A percentile compares a stretch with the other conserved stretches of the same genome.
These are phyloP conservation scores for Tubosaeta sp. DNA, from an alignment of 768 basidiomycete genomes.

Conservation along the genomic window DNA sequence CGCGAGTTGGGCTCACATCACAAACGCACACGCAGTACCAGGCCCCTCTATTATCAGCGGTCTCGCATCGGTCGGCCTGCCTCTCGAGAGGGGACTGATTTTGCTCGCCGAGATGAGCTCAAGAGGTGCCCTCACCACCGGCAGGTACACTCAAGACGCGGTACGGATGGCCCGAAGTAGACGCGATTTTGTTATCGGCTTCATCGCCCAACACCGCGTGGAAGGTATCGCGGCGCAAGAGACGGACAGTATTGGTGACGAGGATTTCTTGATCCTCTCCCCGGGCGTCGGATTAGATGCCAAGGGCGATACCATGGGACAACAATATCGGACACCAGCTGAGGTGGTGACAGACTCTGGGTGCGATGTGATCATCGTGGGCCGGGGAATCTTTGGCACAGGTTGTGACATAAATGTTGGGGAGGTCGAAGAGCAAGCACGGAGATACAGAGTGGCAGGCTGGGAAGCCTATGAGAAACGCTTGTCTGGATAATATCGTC, in stretches of 20 bases:
- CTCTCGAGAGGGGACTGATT: constrained; percentile 78
- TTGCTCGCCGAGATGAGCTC: constrained; percentile 97
- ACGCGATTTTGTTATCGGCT: constrained; percentile 90
- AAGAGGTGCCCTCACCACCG: constrained; percentile 77
- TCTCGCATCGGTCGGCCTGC: constrained; percentile 79
- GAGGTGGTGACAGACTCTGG: constrained; percentile 79
- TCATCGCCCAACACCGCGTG: constrained; percentile 88
- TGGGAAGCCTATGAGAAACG: constrained; percentile 88
- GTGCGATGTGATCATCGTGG: constrained; percentile 96
- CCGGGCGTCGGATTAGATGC: constrained; percentile 87
- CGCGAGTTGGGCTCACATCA: constrained; percentile 93
- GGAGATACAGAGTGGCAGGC: constrained; percentile 78
- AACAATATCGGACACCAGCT: constrained; percentile 89
- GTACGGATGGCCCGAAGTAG: constrained; percentile 83
- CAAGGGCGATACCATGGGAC: constrained; percentile 84
- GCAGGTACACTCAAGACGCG: constrained; percentile 77
- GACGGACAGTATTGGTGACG: constrained; percentile 35
- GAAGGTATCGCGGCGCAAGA: constrained; percentile 50
- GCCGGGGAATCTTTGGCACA: constrained; percentile 86
- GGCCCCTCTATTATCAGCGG: constrained; percentile 95
- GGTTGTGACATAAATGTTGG: constrained; percentile 36
- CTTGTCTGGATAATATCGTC: constrained; percentile 12
- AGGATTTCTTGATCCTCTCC: constrained; percentile 88
- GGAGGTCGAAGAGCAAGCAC: constrained; percentile 60
- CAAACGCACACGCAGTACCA: constrained; percentile 94